phyloP scores from a whole-genome alignment of 2,329 filamentous ascomycete genomes.

The Verticillium nonalfalfae region DNA sequence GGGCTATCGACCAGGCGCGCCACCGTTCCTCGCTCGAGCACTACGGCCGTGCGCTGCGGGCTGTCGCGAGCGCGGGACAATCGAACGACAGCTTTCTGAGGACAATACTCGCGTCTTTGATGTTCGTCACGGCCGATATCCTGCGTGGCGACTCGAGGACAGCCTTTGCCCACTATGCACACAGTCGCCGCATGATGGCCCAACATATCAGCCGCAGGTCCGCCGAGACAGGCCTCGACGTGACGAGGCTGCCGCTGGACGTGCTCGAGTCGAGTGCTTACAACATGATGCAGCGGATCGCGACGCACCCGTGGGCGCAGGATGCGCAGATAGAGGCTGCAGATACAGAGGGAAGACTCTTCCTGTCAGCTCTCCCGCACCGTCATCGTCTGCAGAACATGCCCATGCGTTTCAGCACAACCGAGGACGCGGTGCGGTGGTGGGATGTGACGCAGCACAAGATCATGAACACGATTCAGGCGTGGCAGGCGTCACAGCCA shows the following conservation, averaged over 20 bases:
- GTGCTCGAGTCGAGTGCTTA: slow-evolving; percentile 3
- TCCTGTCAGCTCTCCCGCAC: slow-evolving; percentile 3
- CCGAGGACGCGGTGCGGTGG: slow-evolving; percentile 3
- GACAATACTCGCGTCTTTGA: slow-evolving; percentile 3
- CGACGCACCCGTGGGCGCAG: slow-evolving; percentile 5
- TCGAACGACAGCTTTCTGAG: background rate
- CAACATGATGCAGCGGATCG: slow-evolving; percentile 2
- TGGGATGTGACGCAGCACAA: slow-evolving; percentile 5
- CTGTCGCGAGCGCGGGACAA: background rate
- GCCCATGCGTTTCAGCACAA: background rate
- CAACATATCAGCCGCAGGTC: background rate
- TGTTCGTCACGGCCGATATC: slow-evolving; percentile 5
- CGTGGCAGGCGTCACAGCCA: background rate
- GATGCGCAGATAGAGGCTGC: background rate
- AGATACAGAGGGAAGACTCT: background rate
- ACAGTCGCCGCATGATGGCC: slow-evolving; percentile 6
- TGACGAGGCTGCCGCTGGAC: background rate
- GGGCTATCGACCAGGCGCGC: background rate
- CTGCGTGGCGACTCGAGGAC: slow-evolving; percentile 1
- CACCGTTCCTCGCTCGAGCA: slow-evolving; percentile 4
- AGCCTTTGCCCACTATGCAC: slow-evolving; percentile 2
- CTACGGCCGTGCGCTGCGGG: slow-evolving; percentile 2
- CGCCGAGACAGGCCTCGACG: background rate
- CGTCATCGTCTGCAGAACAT: slow-evolving; percentile 3
- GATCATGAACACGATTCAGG: slow-evolving; percentile 5